A percentile compares a stretch with the other conserved stretches of the same genome.
Conservation (phyloP, 352 stramenopile species). For the Phytopythium vexans region DNA sequence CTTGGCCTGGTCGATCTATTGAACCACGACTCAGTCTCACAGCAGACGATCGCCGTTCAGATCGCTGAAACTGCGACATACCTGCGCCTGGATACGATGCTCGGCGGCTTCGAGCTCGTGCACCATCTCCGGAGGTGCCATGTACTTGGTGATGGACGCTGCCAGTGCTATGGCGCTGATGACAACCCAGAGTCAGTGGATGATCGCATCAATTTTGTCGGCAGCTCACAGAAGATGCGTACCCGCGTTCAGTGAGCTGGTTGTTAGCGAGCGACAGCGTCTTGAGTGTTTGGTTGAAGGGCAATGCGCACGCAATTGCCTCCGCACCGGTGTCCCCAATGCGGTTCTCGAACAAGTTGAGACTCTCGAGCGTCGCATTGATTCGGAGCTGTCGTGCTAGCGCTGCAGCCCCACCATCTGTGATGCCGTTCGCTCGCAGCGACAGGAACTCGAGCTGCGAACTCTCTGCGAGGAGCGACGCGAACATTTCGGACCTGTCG, state of each 20-base stretch:
- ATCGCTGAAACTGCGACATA: conserved; percentile 8
- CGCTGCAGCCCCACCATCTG: conserved; percentile 21
- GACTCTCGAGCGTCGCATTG: conserved; percentile 48
- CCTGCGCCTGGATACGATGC: conserved; percentile 59
- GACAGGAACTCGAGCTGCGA: conserved; percentile 56
- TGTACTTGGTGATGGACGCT: conserved; percentile 48
- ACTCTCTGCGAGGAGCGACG: conserved; percentile 27
- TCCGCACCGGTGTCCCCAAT: conserved; percentile 50
- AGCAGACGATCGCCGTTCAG: neutral
- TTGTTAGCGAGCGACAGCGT: conserved; percentile 71
- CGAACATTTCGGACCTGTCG: conserved; percentile 24
- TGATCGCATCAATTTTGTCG: neutral
- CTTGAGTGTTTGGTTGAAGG: conserved; percentile 52
- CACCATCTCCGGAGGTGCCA: conserved; percentile 43
- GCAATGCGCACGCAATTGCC: conserved; percentile 53
- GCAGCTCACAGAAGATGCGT: conserved; percentile 1
- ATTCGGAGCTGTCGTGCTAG: conserved; percentile 35
- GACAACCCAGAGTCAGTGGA: conserved; percentile 3
- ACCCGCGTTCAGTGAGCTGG: conserved; percentile 42
- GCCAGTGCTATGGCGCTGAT: conserved; percentile 32
- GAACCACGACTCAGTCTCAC: neutral
- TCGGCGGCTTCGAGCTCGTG: conserved; percentile 61
- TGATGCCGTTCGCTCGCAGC: conserved; percentile 62
- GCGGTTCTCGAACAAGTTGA: conserved; percentile 73
- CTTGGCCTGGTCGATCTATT: conserved; percentile 67